phyloP scores from a whole-genome alignment of 1,284 basidiomycete species.

The Puccinia polysora region DNA sequence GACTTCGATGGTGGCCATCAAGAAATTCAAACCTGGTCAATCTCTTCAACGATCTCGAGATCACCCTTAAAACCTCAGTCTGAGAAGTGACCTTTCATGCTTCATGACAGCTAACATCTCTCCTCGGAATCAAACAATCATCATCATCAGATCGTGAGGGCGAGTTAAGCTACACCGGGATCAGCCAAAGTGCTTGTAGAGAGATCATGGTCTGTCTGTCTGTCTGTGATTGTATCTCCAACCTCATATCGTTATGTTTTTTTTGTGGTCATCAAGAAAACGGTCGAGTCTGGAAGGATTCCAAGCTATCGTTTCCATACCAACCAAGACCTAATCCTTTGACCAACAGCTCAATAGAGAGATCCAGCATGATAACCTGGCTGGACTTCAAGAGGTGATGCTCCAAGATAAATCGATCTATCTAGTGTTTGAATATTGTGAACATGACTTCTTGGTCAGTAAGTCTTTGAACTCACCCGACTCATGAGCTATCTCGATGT shows the following conservation, averaged over 20 bases:
- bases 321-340: not conserved
- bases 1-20: conserved; percentile 80
- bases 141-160: conserved; percentile 47
- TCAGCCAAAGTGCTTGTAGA: conserved; percentile 91
- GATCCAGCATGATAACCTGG: conserved; percentile 85
- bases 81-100: too few species aligned
- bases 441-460: conserved; percentile 90
- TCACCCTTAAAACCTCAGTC: too few species aligned
- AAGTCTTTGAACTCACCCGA: too few species aligned
- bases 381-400: conserved; percentile 86
- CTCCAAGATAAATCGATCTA: conserved; percentile 96
- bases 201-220: conserved; percentile 76
- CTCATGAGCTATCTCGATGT: too few species aligned
- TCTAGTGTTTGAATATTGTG: conserved; percentile 98
- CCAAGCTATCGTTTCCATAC: not conserved
- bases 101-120: too few species aligned
- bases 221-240: too few species aligned
- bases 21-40: conserved; percentile 85
- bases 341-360: conserved; percentile 76
- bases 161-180: conserved; percentile 76
- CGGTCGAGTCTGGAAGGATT: conserved; percentile 2
- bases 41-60: not conserved
- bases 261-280: too few species aligned
- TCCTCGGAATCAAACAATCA: too few species aligned
- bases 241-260: too few species aligned